Base-by-base conservation (phyloP, 371 early-diverging fungal species). In the Umbelopsis sp. region DNA sequence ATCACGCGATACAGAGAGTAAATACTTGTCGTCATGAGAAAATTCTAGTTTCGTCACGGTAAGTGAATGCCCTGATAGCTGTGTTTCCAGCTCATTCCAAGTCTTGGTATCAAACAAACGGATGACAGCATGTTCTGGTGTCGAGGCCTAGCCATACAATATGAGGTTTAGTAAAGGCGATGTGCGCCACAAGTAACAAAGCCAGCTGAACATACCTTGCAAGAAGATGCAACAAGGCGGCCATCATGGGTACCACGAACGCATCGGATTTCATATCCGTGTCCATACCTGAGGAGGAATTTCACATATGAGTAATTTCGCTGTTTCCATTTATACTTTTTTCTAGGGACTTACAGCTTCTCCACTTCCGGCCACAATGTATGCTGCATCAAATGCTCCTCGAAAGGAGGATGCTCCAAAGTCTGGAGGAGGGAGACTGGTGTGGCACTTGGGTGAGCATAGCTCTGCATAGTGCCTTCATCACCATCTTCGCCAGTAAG, bases 281-380 rank as follows among this genome's bases (percentile, higher is more conserved):
- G 99, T 20, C 97, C 99, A 76, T 97, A 86, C 16, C 81, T 79
- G 52, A 12, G 4, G 11, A 2, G 4, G 79, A 37, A 76, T 10
- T 7, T 12, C 7, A 1, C 12, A 69, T 70, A 63, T 35, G 16
- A 67, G 24, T 29, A 16, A 29, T 20, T 38, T 20, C 57, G 12
- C 38, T 62, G 51, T 7, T 62, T 16, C 38, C 8, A 29, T 37
- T 22, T n/a, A 53, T 38, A 35, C 16, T 18, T 25, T 50, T 44
- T 66, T 70, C 6, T 11, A 20, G 11, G 18, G 11, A 65, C 71
- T 65, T 74, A 96, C 72, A 98, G 83, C 74, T 98, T 97, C 67
- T 96, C 93, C 4, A 90, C 84, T 84, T 98, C 99, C 3, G 98
- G 97, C 99, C 99, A 98, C 22, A 98, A 81, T n/a, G 97, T 96